phyloP scores from a whole-genome alignment of 306 rosid genomes.

The Purshia tridentata region DNA sequence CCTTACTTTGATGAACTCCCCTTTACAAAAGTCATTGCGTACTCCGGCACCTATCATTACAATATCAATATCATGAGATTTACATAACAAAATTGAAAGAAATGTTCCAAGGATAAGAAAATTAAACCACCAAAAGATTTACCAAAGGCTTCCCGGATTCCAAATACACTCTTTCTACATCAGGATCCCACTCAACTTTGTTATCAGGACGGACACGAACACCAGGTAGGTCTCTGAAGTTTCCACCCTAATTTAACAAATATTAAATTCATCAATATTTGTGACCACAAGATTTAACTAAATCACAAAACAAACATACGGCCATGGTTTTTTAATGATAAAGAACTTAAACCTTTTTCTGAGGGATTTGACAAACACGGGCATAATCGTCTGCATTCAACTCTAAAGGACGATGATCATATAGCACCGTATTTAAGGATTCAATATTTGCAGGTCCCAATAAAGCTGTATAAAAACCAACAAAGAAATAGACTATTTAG shows the following conservation, averaged over 20 bases:
- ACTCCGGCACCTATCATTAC: slow-evolving; percentile 61
- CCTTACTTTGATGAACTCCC: slow-evolving; percentile 80
- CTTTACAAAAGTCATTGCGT: slow-evolving; percentile 63
- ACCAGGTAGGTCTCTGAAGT: slow-evolving; percentile 79
- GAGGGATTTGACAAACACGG: slow-evolving; percentile 65
- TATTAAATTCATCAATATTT: background rate
- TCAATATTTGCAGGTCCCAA: slow-evolving; percentile 5
- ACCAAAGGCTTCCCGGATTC: slow-evolving; percentile 88
- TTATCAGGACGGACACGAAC: slow-evolving; percentile 58
- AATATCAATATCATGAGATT: background rate
- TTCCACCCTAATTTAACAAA: slow-evolving; percentile 56
- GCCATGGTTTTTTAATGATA: background rate
- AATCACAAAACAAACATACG: background rate
- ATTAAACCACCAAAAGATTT: background rate
- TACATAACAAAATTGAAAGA: background rate
- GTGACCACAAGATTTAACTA: background rate
- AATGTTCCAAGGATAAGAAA: background rate
- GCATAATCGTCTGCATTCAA: slow-evolving; percentile 62
- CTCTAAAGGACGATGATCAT: slow-evolving; percentile 63
- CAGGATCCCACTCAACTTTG: slow-evolving; percentile 67
- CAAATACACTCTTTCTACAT: slow-evolving; percentile 44
- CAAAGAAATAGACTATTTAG: background rate
- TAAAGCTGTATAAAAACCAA: slow-evolving; percentile 36
- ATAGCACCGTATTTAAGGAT: slow-evolving; percentile 9
- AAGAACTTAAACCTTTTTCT: slow-evolving; percentile 48